Conservation (phyloP, 2,329 filamentous ascomycete genomes). For the Sclerotinia subarctica region DNA sequence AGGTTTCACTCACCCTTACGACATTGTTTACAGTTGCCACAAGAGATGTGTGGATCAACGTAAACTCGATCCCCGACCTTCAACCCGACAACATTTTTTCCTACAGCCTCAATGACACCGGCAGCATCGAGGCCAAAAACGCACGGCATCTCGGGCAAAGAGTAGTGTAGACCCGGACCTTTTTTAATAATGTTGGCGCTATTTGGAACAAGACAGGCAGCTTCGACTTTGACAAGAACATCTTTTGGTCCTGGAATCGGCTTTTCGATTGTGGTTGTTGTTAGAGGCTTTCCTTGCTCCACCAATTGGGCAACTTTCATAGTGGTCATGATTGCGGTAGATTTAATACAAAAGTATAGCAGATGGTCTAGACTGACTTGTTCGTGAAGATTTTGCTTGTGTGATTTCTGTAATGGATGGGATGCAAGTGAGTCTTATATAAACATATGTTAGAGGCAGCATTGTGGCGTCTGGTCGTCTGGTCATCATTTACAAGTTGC, state of each 20-base stretch:
- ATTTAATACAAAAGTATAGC: neutral
- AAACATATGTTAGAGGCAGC: neutral
- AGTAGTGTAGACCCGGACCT: neutral
- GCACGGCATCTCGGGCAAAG: neutral
- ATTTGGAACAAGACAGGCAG: conserved; percentile 2
- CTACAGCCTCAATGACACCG: neutral
- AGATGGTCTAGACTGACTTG: neutral
- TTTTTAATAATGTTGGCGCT: neutral
- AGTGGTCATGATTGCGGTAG: neutral
- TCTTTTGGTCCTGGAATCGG: conserved; percentile 1
- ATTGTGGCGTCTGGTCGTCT: too few species aligned
- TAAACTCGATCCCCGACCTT: neutral
- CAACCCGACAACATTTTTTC: neutral
- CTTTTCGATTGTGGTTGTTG: neutral
- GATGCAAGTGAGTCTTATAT: neutral
- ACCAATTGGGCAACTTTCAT: conserved; percentile 3
- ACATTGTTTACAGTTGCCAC: neutral
- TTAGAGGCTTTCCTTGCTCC: neutral
- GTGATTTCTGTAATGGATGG: neutral
- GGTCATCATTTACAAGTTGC: too few species aligned
- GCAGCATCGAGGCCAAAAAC: neutral
- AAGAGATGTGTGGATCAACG: neutral
- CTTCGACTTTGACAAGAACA: neutral
- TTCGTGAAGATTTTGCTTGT: neutral
- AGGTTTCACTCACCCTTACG: neutral